Evolutionary conservation across 2,329 filamentous ascomycete genomes (phyloP).

Genomic region (Lomentospora prolificans): DNA sequence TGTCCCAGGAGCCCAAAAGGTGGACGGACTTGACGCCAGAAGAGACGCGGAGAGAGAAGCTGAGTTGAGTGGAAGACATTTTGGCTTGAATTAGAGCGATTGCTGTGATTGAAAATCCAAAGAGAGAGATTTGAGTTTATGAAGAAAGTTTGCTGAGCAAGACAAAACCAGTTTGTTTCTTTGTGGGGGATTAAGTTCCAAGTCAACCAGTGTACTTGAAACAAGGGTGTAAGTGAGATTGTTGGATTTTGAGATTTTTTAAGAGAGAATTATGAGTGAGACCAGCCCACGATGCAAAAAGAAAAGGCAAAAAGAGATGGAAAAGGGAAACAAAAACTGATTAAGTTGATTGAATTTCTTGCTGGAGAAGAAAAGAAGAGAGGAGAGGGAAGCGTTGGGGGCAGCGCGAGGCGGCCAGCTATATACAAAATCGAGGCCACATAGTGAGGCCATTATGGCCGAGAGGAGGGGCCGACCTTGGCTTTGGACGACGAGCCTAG

Average conservation of each 20-base stretch:
- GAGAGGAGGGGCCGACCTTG: neutral
- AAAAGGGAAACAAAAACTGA: slow-evolving; percentile 33
- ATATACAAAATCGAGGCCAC: slow-evolving; percentile 23
- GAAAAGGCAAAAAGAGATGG: slow-evolving; percentile 27
- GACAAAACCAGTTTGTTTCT: slow-evolving; percentile 10
- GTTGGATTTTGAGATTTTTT: slow-evolving; percentile 16
- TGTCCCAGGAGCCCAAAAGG: slow-evolving; percentile 96
- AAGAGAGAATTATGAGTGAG: slow-evolving; percentile 27
- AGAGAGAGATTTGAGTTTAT: slow-evolving; percentile 14
- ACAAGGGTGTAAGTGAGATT: neutral
- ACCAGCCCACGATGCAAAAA: slow-evolving; percentile 38
- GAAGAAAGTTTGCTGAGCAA: slow-evolving; percentile 15
- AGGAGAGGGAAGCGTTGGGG: slow-evolving; percentile 22
- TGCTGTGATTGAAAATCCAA: slow-evolving; percentile 11
- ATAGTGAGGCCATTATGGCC: slow-evolving; percentile 2
- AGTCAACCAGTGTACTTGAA: slow-evolving; percentile 10
- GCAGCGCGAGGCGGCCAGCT: slow-evolving; percentile 24
- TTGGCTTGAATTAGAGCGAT: slow-evolving; percentile 9
- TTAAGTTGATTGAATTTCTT: slow-evolving; percentile 49
- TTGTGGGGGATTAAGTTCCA: slow-evolving; percentile 3
- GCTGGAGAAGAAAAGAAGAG: slow-evolving; percentile 49
- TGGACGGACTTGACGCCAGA: slow-evolving; percentile 96
- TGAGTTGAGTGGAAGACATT: slow-evolving; percentile 59
- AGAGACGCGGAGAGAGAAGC: slow-evolving; percentile 92
- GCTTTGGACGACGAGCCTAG: neutral